These are phyloP conservation scores for Saccharum officinarum DNA, from an alignment of 176 grass and related monocot species.

Conservation along the genomic window DNA sequence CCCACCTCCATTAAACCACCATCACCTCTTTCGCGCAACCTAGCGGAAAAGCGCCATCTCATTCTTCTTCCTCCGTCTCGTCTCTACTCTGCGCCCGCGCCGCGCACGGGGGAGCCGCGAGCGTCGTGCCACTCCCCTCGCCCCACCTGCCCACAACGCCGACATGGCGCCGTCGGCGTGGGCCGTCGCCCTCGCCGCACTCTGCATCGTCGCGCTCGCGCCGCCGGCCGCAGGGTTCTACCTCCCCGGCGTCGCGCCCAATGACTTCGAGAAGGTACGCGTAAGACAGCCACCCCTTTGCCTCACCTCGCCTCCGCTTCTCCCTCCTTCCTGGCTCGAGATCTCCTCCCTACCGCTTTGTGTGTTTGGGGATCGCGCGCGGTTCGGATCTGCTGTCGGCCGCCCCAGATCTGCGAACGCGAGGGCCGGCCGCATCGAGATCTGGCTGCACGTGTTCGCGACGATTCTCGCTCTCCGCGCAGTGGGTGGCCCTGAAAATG, in stretches of 20 bases:
- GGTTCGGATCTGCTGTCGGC: constrained; percentile 32
- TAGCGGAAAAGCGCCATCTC: constrained; percentile 32
- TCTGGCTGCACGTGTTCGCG: constrained; percentile 8
- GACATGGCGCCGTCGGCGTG: constrained; percentile 32
- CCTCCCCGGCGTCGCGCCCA: constrained; percentile 83
- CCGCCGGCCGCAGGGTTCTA: constrained; percentile 59
- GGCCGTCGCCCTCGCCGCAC: constrained; percentile 37
- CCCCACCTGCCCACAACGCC: constrained; percentile 22
- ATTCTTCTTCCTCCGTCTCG: neutral
- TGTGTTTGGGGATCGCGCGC: neutral
- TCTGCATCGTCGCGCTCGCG: constrained; percentile 52
- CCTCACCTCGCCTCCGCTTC: no score
- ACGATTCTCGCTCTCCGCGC: neutral
- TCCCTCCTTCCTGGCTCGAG: neutral
- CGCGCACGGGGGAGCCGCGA: neutral
- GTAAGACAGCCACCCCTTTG: no score
- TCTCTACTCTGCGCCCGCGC: neutral
- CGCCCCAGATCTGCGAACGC: constrained; percentile 39
- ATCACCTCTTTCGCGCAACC: neutral
- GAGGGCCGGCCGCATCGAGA: neutral
- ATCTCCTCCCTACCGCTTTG: neutral
- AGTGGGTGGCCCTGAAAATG: neutral
- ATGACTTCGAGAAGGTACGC: constrained; percentile 82
- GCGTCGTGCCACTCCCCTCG: constrained; percentile 13
- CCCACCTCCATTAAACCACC: constrained; percentile 44